phyloP scores from a whole-genome alignment of 208 protist genomes.

The Wallacemonas sp. region DNA sequence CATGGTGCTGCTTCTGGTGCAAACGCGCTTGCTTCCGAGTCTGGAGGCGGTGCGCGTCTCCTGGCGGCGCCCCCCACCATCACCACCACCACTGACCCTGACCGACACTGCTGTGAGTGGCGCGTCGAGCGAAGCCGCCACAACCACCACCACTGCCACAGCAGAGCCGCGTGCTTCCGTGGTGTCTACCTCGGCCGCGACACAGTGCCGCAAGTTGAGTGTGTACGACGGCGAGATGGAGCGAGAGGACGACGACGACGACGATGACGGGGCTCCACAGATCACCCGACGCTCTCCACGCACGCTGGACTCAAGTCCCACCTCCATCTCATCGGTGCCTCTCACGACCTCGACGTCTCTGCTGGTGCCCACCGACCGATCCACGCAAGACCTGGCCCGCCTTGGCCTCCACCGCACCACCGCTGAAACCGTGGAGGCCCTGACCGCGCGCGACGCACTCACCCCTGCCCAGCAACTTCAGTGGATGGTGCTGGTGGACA shows the following conservation, averaged over 20 bases:
- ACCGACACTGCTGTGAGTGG: neutral
- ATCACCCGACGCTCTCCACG: no score
- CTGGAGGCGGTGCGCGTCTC: neutral
- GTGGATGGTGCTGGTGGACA: conserved; percentile 15
- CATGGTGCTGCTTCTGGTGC: neutral
- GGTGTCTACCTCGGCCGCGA: no score
- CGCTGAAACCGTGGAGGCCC: neutral
- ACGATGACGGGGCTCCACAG: neutral
- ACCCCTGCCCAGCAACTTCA: conserved; percentile 3
- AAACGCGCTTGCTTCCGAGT: neutral
- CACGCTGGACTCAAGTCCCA: no score
- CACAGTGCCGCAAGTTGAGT: neutral
- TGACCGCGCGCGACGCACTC: neutral
- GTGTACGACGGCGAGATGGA: neutral
- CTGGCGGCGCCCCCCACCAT: neutral
- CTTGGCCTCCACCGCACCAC: neutral
- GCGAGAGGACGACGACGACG: neutral
- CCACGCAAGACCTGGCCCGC: neutral
- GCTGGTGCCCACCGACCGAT: neutral
- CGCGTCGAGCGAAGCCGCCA: neutral
- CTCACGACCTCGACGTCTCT: neutral
- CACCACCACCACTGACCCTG: neutral
- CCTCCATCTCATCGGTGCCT: no score
- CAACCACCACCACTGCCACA: neutral
- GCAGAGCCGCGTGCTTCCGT: no score